Conservation (phyloP, 495 filamentous ascomycete species). For the Xylaria grammica region DNA sequence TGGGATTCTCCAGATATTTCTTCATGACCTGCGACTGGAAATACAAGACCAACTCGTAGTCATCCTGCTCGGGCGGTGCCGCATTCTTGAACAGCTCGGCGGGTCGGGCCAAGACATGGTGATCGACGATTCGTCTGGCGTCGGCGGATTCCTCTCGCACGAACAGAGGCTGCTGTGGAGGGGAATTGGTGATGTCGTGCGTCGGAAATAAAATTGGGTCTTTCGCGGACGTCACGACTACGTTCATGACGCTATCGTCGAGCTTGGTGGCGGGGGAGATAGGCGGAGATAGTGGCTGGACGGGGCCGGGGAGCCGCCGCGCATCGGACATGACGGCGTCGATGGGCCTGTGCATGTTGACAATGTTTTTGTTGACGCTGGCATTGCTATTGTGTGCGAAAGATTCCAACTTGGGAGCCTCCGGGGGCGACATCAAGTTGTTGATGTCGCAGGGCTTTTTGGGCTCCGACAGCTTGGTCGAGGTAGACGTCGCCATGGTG, state of each 20-base stretch:
- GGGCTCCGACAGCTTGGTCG: slow-evolving; percentile 21
- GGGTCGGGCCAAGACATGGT: slow-evolving; percentile 70
- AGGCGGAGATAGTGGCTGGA: slow-evolving; percentile 71
- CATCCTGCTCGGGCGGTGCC: slow-evolving; percentile 67
- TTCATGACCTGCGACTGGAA: slow-evolving; percentile 69
- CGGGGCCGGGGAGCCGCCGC: slow-evolving; percentile 46
- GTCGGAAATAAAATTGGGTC: slow-evolving; percentile 55
- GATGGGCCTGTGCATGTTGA: slow-evolving; percentile 27
- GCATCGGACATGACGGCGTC: slow-evolving; percentile 40
- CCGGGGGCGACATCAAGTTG: slow-evolving; percentile 79
- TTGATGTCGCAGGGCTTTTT: slow-evolving; percentile 49
- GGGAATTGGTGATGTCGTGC: slow-evolving; percentile 63
- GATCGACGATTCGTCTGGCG: slow-evolving; percentile 62
- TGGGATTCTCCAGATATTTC: slow-evolving; percentile 62
- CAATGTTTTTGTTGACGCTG: background rate
- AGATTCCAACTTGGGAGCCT: slow-evolving; percentile 64
- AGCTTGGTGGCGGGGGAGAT: slow-evolving; percentile 66
- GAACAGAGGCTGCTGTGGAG: slow-evolving; percentile 40
- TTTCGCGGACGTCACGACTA: slow-evolving; percentile 27
- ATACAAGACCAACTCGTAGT: slow-evolving; percentile 70
- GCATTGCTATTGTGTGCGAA: slow-evolving; percentile 47
- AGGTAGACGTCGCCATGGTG: slow-evolving; percentile 28
- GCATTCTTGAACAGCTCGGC: slow-evolving; percentile 57
- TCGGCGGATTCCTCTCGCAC: slow-evolving; percentile 46
- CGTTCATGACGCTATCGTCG: slow-evolving; percentile 31